These are phyloP conservation scores for Sugiyamaella chiloensis DNA, from an alignment of 805 yeast genomes.

Conservation along the genomic window DNA sequence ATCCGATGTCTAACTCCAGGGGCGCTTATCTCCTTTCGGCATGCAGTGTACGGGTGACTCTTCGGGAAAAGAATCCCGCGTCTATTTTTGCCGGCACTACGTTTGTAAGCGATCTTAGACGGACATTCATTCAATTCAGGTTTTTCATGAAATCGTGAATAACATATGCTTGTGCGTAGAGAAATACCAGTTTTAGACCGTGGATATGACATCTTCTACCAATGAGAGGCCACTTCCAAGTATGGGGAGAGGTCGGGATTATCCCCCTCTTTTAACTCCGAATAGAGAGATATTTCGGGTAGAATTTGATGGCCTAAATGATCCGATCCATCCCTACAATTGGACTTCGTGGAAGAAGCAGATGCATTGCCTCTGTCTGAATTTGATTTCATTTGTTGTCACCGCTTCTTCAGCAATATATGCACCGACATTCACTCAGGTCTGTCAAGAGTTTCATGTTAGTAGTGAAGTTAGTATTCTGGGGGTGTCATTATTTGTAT, in stretches of 20 bases:
- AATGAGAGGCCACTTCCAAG: no score
- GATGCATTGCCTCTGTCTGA: slow-evolving; percentile 42
- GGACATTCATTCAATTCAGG: no score
- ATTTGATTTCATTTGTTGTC: neutral
- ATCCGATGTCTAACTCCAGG: no score
- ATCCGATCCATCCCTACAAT: slow-evolving; percentile 78
- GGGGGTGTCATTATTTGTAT: slow-evolving; percentile 76
- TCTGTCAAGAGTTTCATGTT: slow-evolving; percentile 54
- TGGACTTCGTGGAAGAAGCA: slow-evolving; percentile 57
- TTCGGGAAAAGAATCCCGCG: no score
- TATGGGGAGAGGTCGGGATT: slow-evolving; percentile 17
- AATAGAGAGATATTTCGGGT: slow-evolving; percentile 48
- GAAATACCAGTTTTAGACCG: no score
- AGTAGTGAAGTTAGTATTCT: slow-evolving; percentile 61
- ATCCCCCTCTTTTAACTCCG: slow-evolving; percentile 16
- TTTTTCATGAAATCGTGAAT: no score
- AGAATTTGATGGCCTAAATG: slow-evolving; percentile 71
- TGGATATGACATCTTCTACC: no score
- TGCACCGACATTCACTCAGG: slow-evolving; percentile 53
- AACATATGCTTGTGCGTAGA: no score
- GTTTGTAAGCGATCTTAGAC: no score
- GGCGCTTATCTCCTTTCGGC: no score
- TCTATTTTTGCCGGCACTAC: no score
- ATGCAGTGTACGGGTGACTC: no score
- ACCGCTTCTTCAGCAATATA: slow-evolving; percentile 85